Evolutionary conservation across 1,284 basidiomycete genomes (phyloP).

Genomic region (Sphagnurus paluster): DNA sequence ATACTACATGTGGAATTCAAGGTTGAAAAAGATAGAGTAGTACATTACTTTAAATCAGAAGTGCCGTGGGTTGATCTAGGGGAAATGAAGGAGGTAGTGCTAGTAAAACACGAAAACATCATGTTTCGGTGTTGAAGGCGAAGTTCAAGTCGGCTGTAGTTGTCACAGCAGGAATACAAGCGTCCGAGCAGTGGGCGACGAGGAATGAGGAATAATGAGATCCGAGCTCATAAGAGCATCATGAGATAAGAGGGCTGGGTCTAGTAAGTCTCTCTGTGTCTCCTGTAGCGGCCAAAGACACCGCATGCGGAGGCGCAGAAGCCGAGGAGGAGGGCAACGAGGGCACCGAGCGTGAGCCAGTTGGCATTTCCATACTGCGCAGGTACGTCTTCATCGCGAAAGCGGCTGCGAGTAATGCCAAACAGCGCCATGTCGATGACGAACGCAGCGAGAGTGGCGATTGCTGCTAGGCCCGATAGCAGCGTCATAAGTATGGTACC

Average conservation of each 20-base stretch:
- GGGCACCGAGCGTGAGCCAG: conserved; percentile 76
- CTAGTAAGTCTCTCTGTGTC: conserved; percentile 25
- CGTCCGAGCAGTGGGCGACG: no score
- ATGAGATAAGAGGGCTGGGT: neutral
- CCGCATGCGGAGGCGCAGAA: conserved; percentile 69
- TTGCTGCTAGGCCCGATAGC: conserved; percentile 57
- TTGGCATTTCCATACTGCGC: conserved; percentile 75
- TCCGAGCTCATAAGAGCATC: neutral
- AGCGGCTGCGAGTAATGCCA: conserved; percentile 62
- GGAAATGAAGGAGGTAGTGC: no score
- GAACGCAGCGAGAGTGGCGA: conserved; percentile 68
- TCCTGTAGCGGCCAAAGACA: conserved; percentile 65
- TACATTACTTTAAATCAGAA: no score
- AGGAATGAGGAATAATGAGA: no score
- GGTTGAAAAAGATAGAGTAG: no score
- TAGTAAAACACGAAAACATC: no score
- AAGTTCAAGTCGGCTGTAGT: no score
- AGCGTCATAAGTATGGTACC: conserved; percentile 79
- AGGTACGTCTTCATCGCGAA: conserved; percentile 48
- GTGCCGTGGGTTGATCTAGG: no score
- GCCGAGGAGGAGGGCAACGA: conserved; percentile 62
- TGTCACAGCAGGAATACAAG: no score
- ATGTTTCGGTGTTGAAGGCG: no score
- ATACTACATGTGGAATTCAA: no score
- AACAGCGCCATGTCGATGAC: conserved; percentile 82